These are phyloP conservation scores for Phytopythium sindhum DNA, from an alignment of 352 stramenopile genomes.

Conservation along the genomic window DNA sequence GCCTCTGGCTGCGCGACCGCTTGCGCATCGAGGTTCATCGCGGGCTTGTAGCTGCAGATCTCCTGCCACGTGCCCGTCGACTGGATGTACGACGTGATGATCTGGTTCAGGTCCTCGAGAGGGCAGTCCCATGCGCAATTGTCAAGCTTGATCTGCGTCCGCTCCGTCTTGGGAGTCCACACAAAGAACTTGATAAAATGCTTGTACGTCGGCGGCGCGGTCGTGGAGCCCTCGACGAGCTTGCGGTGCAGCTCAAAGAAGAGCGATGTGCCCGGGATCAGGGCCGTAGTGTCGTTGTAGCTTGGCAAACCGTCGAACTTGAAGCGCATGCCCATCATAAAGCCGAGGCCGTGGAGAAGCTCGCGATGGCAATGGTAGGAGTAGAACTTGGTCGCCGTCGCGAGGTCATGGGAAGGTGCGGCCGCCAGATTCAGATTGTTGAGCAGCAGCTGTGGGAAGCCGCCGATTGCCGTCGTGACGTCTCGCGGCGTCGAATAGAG, in stretches of 20 bases:
- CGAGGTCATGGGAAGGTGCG: conserved; percentile 17
- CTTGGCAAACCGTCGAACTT: conserved; percentile 58
- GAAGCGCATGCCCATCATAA: conserved; percentile 79
- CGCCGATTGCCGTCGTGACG: conserved; percentile 64
- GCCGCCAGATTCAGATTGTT: conserved; percentile 53
- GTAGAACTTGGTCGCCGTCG: conserved; percentile 57
- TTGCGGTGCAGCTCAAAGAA: conserved; percentile 71
- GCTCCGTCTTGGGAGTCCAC: conserved; percentile 57
- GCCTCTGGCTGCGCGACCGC: not conserved
- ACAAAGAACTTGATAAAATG: conserved; percentile 67
- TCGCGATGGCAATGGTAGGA: conserved; percentile 81
- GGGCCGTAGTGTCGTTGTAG: conserved; percentile 64
- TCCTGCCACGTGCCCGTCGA: conserved; percentile 67
- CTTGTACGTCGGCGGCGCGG: conserved; percentile 11
- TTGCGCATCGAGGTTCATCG: conserved; percentile 25
- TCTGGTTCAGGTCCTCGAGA: conserved; percentile 44
- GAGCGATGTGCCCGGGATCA: conserved; percentile 67
- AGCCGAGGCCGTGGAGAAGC: conserved; percentile 72
- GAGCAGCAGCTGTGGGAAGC: conserved; percentile 65
- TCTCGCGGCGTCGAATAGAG: conserved; percentile 65
- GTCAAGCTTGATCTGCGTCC: conserved; percentile 54
- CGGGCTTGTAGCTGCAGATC: conserved; percentile 65
- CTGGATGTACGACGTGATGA: conserved; percentile 54
- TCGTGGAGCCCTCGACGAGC: conserved; percentile 11
- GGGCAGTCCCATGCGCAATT: conserved; percentile 58